Evolutionary conservation across 306 rosid genomes (phyloP).

Genomic region (Astragalus glycyphyllos): DNA sequence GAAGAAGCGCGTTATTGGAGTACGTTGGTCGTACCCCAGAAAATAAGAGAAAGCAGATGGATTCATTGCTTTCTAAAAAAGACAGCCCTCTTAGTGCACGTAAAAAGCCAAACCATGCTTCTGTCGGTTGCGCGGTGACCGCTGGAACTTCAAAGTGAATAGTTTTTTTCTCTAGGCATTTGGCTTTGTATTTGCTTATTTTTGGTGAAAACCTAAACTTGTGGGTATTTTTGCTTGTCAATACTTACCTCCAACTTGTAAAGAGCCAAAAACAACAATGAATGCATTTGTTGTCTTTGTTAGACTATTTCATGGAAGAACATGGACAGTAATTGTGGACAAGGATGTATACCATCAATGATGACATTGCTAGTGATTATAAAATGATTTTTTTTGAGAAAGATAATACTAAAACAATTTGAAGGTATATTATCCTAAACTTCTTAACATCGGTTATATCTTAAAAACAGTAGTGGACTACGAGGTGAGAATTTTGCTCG

Average conservation of each 20-base stretch:
- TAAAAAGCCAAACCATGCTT: constrained; percentile 55
- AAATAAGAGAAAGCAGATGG: constrained; percentile 65
- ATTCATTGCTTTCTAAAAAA: constrained; percentile 53
- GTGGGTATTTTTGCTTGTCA: constrained; percentile 28
- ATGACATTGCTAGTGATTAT: neutral
- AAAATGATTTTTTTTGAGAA: neutral
- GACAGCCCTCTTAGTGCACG: constrained; percentile 40
- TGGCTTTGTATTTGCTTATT: constrained; percentile 20
- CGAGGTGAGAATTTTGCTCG: neutral
- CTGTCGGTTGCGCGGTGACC: constrained; percentile 50
- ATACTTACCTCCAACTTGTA: constrained; percentile 43
- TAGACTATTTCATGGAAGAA: neutral
- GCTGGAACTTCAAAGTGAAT: constrained; percentile 50
- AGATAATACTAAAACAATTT: neutral
- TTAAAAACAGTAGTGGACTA: neutral
- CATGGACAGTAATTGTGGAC: constrained; percentile 7
- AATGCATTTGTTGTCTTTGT: constrained; percentile 17
- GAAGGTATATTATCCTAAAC: neutral
- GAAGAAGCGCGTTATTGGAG: constrained; percentile 49
- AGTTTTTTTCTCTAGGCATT: constrained; percentile 19
- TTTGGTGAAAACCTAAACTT: neutral
- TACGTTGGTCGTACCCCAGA: constrained; percentile 39
- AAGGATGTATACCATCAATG: neutral
- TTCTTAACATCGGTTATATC: neutral
- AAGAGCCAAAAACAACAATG: constrained; percentile 36